phyloP scores from a whole-genome alignment of 257 asterid species.

The Nicotiana attenuata region DNA sequence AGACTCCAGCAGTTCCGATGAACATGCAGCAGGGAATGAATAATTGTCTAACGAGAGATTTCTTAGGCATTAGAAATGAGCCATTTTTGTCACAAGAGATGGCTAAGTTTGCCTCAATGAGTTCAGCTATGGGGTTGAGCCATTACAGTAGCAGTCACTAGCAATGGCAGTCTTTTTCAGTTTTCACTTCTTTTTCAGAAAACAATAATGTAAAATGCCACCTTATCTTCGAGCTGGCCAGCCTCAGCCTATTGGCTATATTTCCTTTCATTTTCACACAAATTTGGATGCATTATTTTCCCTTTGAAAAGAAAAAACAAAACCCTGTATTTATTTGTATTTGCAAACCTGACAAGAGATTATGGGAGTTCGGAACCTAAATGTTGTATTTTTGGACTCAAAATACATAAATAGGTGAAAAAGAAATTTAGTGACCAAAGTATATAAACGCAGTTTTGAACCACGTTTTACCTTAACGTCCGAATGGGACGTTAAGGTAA shows the following conservation, averaged over 20 bases:
- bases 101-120: conserved; percentile 65
- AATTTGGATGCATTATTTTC: neutral
- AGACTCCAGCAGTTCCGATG: neutral
- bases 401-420: too few relatives aligned
- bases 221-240: neutral
- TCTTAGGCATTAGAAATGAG: conserved; percentile 75
- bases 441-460: too few relatives aligned
- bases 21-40: neutral
- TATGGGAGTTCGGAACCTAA: too few relatives aligned
- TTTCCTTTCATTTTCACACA: neutral
- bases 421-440: too few relatives aligned
- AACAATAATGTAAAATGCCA: neutral
- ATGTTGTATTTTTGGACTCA: too few relatives aligned
- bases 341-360: too few relatives aligned
- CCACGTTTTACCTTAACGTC: too few relatives aligned
- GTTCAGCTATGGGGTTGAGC: conserved; percentile 70
- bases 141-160: conserved; percentile 51
- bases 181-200: neutral
- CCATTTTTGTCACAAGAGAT: conserved; percentile 63
- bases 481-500: too few relatives aligned
- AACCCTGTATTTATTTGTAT: too few relatives aligned
- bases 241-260: neutral
- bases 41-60: conserved; percentile 63
- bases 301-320: too few relatives aligned
- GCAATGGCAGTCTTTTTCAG: neutral